Conservation (phyloP, 2,329 filamentous ascomycete species). For the Fusarium decemcellulare region DNA sequence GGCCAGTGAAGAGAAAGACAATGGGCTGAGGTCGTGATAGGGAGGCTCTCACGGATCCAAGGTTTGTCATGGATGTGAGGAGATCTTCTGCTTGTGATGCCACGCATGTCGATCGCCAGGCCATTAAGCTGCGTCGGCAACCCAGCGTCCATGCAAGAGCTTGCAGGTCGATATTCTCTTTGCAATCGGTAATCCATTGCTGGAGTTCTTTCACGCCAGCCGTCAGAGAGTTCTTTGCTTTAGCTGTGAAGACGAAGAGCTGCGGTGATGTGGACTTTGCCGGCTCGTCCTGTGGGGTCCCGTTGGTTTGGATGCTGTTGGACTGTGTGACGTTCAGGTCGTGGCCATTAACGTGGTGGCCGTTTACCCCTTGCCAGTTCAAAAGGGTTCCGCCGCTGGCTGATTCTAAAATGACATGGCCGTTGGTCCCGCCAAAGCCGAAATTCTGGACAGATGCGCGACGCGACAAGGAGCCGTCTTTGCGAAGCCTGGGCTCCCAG, state of each 20-base stretch:
- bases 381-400: too few relatives aligned
- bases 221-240: neutral
- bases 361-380: too few relatives aligned
- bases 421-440: conserved; percentile 18
- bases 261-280: neutral
- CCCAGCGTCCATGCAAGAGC: neutral
- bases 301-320: too few relatives aligned
- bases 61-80: too few relatives aligned
- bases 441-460: conserved; percentile 14
- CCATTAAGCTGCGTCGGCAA: neutral
- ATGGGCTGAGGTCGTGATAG: neutral
- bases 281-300: too few relatives aligned
- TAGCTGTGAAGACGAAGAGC: neutral
- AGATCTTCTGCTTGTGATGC: neutral
- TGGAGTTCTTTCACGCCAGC: neutral
- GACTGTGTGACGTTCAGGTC: neutral
- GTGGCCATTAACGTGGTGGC: neutral
- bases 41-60: neutral
- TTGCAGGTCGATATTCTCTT: neutral
- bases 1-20: conserved; percentile 29
- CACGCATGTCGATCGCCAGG: neutral
- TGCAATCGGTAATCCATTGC: neutral
- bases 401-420: conserved; percentile 14
- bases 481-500: neutral
- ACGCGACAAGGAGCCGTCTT: too few relatives aligned